Evolutionary conservation across 805 yeast species (phyloP).

Genomic region (Suhomyces faveliae): DNA sequence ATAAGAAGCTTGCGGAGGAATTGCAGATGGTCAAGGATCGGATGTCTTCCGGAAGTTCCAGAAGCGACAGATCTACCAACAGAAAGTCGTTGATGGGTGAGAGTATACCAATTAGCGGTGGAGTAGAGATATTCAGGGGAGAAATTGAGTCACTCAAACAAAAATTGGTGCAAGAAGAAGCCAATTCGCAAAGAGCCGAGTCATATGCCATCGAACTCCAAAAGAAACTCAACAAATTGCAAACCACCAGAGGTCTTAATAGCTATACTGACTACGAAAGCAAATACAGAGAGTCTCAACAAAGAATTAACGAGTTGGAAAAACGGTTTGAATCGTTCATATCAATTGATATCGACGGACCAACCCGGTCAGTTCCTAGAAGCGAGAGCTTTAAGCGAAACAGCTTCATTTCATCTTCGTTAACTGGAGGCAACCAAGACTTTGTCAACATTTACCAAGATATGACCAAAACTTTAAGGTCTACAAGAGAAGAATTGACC

Average conservation of each 20-base stretch:
- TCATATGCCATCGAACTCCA: slow-evolving; percentile 45
- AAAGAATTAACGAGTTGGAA: slow-evolving; percentile 34
- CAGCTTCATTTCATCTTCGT: slow-evolving; percentile 19
- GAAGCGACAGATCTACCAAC: slow-evolving; percentile 26
- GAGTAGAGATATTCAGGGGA: slow-evolving; percentile 20
- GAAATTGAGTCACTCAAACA: slow-evolving; percentile 50
- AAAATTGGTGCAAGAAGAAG: slow-evolving; percentile 51
- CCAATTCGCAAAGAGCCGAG: slow-evolving; percentile 51
- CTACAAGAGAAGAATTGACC: slow-evolving; percentile 44
- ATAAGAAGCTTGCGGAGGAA: slow-evolving; percentile 52
- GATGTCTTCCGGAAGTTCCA: slow-evolving; percentile 57
- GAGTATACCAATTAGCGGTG: slow-evolving; percentile 9
- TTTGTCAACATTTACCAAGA: slow-evolving; percentile 52
- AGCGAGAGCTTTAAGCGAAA: slow-evolving; percentile 36
- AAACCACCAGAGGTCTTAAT: slow-evolving; percentile 39
- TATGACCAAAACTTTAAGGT: slow-evolving; percentile 41
- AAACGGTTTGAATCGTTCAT: slow-evolving; percentile 24
- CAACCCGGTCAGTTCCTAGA: slow-evolving; percentile 19
- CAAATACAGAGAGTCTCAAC: slow-evolving; percentile 36
- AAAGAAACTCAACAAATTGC: slow-evolving; percentile 41
- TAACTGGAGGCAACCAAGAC: slow-evolving; percentile 38
- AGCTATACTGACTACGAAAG: slow-evolving; percentile 35
- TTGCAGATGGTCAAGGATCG: slow-evolving; percentile 59
- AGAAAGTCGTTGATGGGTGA: slow-evolving; percentile 37
- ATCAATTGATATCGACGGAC: slow-evolving; percentile 9